These are phyloP conservation scores for Bisporella sp. DNA, from an alignment of 2,329 filamentous ascomycete species.

Conservation along the genomic window DNA sequence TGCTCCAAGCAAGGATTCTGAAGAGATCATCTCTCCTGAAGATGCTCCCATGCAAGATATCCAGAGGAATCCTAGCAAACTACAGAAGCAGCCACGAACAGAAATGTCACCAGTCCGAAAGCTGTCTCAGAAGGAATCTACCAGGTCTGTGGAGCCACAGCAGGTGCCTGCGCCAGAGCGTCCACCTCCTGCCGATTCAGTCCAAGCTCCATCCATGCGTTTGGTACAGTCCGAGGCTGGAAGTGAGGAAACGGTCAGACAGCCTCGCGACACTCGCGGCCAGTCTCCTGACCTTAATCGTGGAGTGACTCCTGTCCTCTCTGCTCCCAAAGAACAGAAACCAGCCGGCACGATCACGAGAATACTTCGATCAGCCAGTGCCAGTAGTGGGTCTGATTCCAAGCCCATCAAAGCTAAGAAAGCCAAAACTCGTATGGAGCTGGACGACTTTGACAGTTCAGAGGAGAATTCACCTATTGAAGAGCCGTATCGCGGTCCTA, in stretches of 20 bases:
- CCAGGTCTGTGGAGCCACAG: slow-evolving; percentile 17
- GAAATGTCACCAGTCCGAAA: slow-evolving; percentile 21
- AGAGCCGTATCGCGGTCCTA: slow-evolving; percentile 16
- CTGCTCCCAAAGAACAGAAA: slow-evolving; percentile 36
- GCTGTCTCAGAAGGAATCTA: slow-evolving; percentile 11
- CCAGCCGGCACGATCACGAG: slow-evolving; percentile 33
- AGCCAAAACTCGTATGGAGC: slow-evolving; percentile 54
- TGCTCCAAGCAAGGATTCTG: slow-evolving; percentile 26
- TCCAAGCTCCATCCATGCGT: slow-evolving; percentile 24
- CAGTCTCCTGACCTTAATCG: slow-evolving; percentile 30
- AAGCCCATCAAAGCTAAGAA: slow-evolving; percentile 51
- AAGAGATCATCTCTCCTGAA: slow-evolving; percentile 21
- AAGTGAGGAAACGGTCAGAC: slow-evolving; percentile 18
- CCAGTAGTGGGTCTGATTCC: slow-evolving; percentile 34
- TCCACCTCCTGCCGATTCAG: slow-evolving; percentile 17
- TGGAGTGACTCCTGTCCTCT: slow-evolving; percentile 28
- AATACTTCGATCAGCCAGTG: slow-evolving; percentile 33
- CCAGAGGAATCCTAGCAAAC: slow-evolving; percentile 57
- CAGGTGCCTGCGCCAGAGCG: slow-evolving; percentile 21
- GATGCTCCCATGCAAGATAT: slow-evolving; percentile 21
- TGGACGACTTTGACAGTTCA: slow-evolving; percentile 60
- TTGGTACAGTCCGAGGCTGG: slow-evolving; percentile 22
- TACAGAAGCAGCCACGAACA: slow-evolving; percentile 54
- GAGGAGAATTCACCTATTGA: slow-evolving; percentile 32
- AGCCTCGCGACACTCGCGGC: slow-evolving; percentile 18